These are phyloP conservation scores for Kluyveromyces sp. DNA, from an alignment of 1,139 yeast species.

Conservation along the genomic window DNA sequence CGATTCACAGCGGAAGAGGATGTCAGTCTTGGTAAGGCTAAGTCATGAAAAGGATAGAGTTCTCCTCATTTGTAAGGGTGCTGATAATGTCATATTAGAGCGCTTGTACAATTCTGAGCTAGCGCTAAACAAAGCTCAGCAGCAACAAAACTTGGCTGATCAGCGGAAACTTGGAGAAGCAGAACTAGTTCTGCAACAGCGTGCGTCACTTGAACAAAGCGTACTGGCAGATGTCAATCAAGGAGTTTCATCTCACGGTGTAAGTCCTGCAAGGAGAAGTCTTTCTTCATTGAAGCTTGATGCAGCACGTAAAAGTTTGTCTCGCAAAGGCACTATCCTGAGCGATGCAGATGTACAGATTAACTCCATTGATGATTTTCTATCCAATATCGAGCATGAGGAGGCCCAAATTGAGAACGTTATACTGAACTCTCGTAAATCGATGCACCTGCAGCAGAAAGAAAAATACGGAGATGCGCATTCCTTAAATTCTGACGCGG, in stretches of 20 bases:
- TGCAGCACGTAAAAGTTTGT: conserved; percentile 28
- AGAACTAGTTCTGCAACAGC: conserved; percentile 56
- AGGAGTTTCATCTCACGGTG: conserved; percentile 9
- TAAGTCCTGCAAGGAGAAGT: neutral
- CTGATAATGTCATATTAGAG: conserved; percentile 87
- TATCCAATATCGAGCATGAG: conserved; percentile 41
- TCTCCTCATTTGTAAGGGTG: conserved; percentile 85
- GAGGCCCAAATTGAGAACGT: conserved; percentile 56
- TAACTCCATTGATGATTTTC: conserved; percentile 50
- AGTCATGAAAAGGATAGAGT: conserved; percentile 63
- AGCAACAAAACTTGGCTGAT: conserved; percentile 52
- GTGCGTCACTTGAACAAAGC: conserved; percentile 31
- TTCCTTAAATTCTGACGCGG: conserved; percentile 20
- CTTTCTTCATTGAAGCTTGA: conserved; percentile 34
- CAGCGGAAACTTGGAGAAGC: conserved; percentile 77
- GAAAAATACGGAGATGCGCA: conserved; percentile 40
- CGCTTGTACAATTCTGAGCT: conserved; percentile 50
- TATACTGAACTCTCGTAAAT: conserved; percentile 51
- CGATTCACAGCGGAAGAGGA: conserved; percentile 80
- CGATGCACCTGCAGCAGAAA: conserved; percentile 56
- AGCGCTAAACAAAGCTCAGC: conserved; percentile 57
- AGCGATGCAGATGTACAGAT: conserved; percentile 34
- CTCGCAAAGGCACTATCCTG: conserved; percentile 15
- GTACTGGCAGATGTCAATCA: neutral
- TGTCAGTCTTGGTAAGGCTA: conserved; percentile 78